Conservation (phyloP, 2,329 filamentous ascomycete species). For the Colletotrichum sp. region DNA sequence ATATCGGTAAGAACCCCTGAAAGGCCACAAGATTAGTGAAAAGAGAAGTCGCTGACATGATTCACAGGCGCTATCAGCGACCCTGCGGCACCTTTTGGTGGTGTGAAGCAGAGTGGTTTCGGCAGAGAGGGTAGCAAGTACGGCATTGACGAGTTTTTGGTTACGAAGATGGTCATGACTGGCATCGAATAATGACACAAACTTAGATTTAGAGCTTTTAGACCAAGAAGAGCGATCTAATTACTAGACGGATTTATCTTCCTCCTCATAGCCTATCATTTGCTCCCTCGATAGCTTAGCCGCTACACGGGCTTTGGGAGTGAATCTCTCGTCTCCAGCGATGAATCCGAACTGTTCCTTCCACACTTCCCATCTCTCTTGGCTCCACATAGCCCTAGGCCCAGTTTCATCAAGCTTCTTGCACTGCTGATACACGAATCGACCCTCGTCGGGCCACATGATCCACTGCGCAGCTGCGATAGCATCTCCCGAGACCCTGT, state of each 20-base stretch:
- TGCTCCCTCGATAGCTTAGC: neutral
- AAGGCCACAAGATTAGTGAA: rapidly evolving
- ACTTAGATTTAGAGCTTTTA: neutral
- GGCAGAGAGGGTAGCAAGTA: constrained; percentile 50
- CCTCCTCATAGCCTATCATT: neutral
- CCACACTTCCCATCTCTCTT: neutral
- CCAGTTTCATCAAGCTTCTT: neutral
- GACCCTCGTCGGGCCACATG: neutral
- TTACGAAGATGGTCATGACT: constrained; percentile 23
- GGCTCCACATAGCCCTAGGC: neutral
- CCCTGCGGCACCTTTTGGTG: constrained; percentile 49
- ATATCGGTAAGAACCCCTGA: constrained; percentile 44
- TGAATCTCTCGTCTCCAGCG: neutral
- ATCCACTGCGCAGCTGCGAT: neutral
- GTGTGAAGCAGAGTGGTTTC: constrained; percentile 54
- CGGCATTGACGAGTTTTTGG: constrained; percentile 22
- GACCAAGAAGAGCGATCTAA: neutral
- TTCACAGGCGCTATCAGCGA: constrained; percentile 33
- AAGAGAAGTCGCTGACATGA: neutral
- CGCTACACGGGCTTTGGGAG: neutral
- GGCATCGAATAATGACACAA: neutral
- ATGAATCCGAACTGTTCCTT: neutral
- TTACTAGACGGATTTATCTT: neutral
- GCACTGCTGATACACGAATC: neutral
- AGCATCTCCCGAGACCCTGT: neutral